Evolutionary conservation across 371 early-diverging fungal species (phyloP).

Genomic region (Amoeboaphelidium occidentale): DNA sequence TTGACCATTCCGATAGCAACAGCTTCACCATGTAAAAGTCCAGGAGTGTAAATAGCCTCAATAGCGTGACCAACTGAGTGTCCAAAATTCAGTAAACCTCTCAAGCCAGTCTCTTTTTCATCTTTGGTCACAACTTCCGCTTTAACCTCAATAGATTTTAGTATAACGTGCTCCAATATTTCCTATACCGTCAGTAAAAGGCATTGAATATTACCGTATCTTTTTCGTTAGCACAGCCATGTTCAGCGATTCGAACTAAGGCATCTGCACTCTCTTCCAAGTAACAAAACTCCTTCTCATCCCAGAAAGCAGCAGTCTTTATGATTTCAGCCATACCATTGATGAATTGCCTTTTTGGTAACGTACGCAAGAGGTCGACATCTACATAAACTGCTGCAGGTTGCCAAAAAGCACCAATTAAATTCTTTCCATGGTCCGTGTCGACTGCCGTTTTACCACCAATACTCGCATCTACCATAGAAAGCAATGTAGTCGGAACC

Average conservation of each 20-base stretch:
- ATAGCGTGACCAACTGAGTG: slow-evolving; percentile 91
- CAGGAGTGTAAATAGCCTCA: slow-evolving; percentile 71
- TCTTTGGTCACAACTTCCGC: slow-evolving; percentile 83
- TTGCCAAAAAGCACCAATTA: slow-evolving; percentile 92
- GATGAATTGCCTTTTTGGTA: slow-evolving; percentile 75
- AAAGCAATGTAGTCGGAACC: slow-evolving; percentile 80
- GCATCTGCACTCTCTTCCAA: slow-evolving; percentile 58
- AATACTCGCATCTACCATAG: slow-evolving; percentile 93
- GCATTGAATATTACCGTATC: neutral
- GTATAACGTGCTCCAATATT: slow-evolving; percentile 51
- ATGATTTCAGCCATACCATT: slow-evolving; percentile 95
- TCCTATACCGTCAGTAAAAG: slow-evolving; percentile 14
- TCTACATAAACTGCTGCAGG: slow-evolving; percentile 82
- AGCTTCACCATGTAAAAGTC: slow-evolving; percentile 86
- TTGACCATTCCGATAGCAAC: slow-evolving; percentile 80
- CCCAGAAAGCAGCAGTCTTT: slow-evolving; percentile 90
- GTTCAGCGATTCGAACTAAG: neutral
- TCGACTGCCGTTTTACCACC: slow-evolving; percentile 96
- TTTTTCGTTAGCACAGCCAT: neutral
- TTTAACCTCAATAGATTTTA: slow-evolving; percentile 71
- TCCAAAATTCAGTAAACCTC: slow-evolving; percentile 87
- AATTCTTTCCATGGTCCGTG: slow-evolving; percentile 80
- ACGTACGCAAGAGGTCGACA: slow-evolving; percentile 49
- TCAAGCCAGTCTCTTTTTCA: slow-evolving; percentile 80
- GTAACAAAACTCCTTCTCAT: slow-evolving; percentile 54